Evolutionary conservation across 2,329 filamentous ascomycete species (phyloP).

Genomic region (Capronia epimyces): DNA sequence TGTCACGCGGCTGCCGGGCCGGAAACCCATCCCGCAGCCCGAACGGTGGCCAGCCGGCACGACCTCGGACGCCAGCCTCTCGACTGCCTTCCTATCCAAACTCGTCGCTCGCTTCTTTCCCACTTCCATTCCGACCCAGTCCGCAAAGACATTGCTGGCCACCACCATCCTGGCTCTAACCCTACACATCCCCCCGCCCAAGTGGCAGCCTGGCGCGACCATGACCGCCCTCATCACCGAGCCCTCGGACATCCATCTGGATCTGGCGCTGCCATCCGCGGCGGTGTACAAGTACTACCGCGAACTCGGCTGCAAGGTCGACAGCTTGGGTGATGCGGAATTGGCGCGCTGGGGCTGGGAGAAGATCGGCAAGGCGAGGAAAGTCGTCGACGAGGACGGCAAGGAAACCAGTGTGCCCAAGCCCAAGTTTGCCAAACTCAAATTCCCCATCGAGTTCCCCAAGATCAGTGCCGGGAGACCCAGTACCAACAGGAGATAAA

Average conservation of each 20-base stretch:
- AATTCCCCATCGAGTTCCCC: conserved; percentile 76
- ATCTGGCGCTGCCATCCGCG: conserved; percentile 38
- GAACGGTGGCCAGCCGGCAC: conserved; percentile 26
- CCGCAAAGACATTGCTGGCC: conserved; percentile 41
- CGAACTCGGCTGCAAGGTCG: conserved; percentile 43
- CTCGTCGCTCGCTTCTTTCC: conserved; percentile 42
- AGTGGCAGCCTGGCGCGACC: conserved; percentile 36
- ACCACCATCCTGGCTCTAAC: conserved; percentile 44
- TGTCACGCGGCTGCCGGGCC: conserved; percentile 35
- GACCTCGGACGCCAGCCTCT: conserved; percentile 12
- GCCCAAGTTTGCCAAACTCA: conserved; percentile 62
- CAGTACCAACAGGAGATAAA: conserved; percentile 4
- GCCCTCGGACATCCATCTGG: conserved; percentile 42
- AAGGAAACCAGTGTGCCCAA: conserved; percentile 51
- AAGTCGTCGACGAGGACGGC: conserved; percentile 59
- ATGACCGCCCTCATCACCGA: conserved; percentile 38
- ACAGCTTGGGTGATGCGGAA: conserved; percentile 40
- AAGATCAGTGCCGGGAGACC: conserved; percentile 40
- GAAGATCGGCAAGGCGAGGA: conserved; percentile 45
- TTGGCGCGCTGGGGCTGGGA: conserved; percentile 39
- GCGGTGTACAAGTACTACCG: conserved; percentile 39
- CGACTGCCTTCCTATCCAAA: conserved; percentile 36
- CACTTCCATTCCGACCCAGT: conserved; percentile 34
- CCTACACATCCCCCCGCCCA: conserved; percentile 43
- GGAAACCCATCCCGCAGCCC: conserved; percentile 28